A percentile compares a stretch with the other conserved stretches of the same genome.
Evolutionary conservation across 306 rosid genomes (phyloP).

Genomic region (Vigna hirtella): DNA sequence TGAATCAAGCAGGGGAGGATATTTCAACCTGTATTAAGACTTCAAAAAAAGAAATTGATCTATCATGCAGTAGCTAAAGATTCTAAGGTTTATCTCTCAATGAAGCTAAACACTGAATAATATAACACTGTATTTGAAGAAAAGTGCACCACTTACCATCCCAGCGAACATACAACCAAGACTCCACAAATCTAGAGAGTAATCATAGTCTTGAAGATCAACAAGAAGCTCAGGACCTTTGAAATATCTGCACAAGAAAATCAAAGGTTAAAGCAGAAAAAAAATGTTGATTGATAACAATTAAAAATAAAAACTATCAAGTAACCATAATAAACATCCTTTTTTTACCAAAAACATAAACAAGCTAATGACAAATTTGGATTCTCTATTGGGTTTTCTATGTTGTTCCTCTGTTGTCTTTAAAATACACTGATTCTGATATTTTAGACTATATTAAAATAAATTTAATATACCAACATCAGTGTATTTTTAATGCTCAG

Average conservation of each 20-base stretch:
- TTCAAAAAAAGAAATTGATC: slow-evolving; percentile 29
- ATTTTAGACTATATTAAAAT: too few relatives aligned
- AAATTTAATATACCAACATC: too few relatives aligned
- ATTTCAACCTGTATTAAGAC: slow-evolving; percentile 30
- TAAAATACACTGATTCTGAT: too few relatives aligned
- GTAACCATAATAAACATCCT: slow-evolving; percentile 1
- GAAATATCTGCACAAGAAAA: slow-evolving; percentile 75
- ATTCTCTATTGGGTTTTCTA: too few relatives aligned
- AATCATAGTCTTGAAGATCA: slow-evolving; percentile 97
- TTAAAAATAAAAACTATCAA: not conserved
- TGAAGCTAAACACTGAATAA: slow-evolving; percentile 20
- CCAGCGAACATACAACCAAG: slow-evolving; percentile 98
- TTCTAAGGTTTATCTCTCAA: not conserved
- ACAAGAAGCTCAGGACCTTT: slow-evolving; percentile 98
- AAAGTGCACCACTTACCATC: slow-evolving; percentile 66
- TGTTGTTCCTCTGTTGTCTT: too few relatives aligned
- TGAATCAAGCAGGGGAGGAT: slow-evolving; percentile 52
- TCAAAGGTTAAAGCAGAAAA: slow-evolving; percentile 18
- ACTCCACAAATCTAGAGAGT: slow-evolving; percentile 92
- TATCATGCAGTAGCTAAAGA: slow-evolving; percentile 10
- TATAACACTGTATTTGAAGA: not conserved
- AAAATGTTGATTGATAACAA: not conserved
- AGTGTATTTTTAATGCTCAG: too few relatives aligned
- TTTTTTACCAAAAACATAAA: not conserved
- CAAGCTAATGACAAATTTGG: not conserved